Conservation (phyloP, 2,329 filamentous ascomycete genomes). For the Colletotrichum orbiculare region DNA sequence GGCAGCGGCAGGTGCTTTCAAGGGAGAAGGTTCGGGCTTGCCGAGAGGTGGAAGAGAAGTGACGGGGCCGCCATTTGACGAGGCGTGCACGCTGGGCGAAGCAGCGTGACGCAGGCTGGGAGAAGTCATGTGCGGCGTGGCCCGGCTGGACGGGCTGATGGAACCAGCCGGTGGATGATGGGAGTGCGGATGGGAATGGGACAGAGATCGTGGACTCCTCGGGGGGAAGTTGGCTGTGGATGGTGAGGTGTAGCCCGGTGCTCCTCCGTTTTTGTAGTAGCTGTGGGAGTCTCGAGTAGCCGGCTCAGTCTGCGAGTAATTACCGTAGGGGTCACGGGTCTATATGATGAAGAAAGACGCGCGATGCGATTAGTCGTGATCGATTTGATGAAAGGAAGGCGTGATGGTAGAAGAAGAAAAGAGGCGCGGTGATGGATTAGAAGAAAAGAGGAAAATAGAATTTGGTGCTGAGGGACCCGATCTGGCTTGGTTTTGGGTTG, state of each 20-base stretch:
- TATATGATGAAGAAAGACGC: constrained; percentile 44
- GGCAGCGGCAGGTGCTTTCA: constrained; percentile 50
- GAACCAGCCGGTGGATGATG: constrained; percentile 54
- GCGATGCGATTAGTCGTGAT: constrained; percentile 34
- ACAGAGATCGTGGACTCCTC: constrained; percentile 62
- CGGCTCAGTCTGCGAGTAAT: constrained; percentile 53
- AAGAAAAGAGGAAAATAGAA: constrained; percentile 27
- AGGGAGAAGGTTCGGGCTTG: constrained; percentile 54
- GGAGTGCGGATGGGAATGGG: constrained; percentile 50
- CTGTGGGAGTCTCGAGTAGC: constrained; percentile 49
- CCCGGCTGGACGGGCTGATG: constrained; percentile 54
- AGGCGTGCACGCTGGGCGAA: constrained; percentile 49
- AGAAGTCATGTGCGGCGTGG: constrained; percentile 56
- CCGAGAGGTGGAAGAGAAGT: constrained; percentile 48
- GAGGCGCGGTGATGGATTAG: constrained; percentile 12
- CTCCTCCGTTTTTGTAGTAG: constrained; percentile 58
- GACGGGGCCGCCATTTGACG: constrained; percentile 52
- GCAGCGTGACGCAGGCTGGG: constrained; percentile 59
- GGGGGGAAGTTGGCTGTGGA: constrained; percentile 56
- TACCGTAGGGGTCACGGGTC: constrained; percentile 62
- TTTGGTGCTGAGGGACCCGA: constrained; percentile 32
- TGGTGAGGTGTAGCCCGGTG: constrained; percentile 58
- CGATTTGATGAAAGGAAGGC: constrained; percentile 20
- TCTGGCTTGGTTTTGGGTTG: constrained; percentile 35
- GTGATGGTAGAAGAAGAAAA: constrained; percentile 33